Evolutionary conservation across 805 yeast species (phyloP).

Genomic region (Cyberlindnera saturnus): DNA sequence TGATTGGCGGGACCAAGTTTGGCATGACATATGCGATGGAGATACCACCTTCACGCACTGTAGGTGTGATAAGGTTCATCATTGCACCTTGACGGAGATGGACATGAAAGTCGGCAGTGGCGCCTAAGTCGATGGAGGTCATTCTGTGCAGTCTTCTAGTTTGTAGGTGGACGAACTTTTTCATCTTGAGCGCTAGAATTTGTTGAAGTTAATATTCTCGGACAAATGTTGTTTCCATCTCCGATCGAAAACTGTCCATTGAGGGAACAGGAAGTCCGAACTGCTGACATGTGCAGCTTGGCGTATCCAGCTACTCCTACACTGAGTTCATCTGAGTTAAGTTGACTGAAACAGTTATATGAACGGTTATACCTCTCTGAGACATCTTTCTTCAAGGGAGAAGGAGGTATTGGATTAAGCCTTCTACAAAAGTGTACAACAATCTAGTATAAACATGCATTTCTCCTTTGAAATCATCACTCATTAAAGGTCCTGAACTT

Average conservation of each 20-base stretch:
- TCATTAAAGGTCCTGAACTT: neutral
- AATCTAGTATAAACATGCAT: too few relatives aligned
- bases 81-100: constrained; percentile 91
- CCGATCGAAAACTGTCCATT: too few relatives aligned
- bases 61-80: constrained; percentile 90
- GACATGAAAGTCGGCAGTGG: constrained; percentile 90
- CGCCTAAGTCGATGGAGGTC: constrained; percentile 41
- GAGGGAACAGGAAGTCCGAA: too few relatives aligned
- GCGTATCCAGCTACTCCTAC: too few relatives aligned
- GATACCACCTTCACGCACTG: constrained; percentile 84
- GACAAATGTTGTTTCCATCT: too few relatives aligned
- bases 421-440: too few relatives aligned
- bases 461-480: neutral
- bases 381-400: too few relatives aligned
- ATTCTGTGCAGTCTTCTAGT: neutral
- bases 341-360: too few relatives aligned
- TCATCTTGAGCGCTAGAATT: neutral
- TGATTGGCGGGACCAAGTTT: constrained; percentile 87
- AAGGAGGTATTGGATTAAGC: too few relatives aligned
- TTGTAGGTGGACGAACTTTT: neutral
- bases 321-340: neutral
- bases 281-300: too few relatives aligned
- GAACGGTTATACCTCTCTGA: too few relatives aligned
- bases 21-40: constrained; percentile 96
- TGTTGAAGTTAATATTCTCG: too few relatives aligned